Base-by-base conservation (phyloP, 306 rosid species). In the Cajanus cajan region DNA sequence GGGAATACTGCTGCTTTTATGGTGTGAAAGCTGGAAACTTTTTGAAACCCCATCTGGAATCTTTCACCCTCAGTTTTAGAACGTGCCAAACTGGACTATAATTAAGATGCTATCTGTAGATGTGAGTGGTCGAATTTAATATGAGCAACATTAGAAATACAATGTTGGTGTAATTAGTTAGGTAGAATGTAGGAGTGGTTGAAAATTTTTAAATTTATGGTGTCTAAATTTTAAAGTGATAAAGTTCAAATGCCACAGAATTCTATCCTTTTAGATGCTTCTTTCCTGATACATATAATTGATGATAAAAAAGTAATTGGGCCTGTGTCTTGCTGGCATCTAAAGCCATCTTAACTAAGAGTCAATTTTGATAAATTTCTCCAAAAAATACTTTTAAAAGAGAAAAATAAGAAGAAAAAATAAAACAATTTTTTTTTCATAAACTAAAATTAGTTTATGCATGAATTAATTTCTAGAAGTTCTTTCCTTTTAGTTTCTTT, bases 1-100 rank as follows among this genome's bases (percentile, higher is more conserved):
- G 22, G 41, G 71, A 68, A 21, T 79, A 82, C 58, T 71, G 48
- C 22, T 41, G 75, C 78, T 73, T 78, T 79, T 54, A 16, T 54
- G 61, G 52, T 67, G 12, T 67, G 11, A 9, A 72, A 64, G 31
- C 33, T 52, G 31, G 18, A 34, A 65, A 34, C 11, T n/a, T 71
- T 68, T 52, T 3, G 6, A 13, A 39, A 33, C 3, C 40, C 2
- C 10, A 19, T 67, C 21, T 25, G 4, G 14, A 62, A 16, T 8
- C 44, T 44, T 24, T 54, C 41, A n/a, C 13, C 54, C 31, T 41
- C 41, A 10, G 64, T 80, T 51, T 37, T 63, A 37, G 19, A 45
- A 37, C 22, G 18, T 63, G 7, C 67, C 68, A 6, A 71, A 48
- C 64, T 59, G n/a, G 6, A 15, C 4, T 61, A 2, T 51, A 63